Percentiles rank a stretch among this genome's conserved stretches.
Conservation (phyloP, 768 basidiomycete species). For the Boletus sp. region DNA sequence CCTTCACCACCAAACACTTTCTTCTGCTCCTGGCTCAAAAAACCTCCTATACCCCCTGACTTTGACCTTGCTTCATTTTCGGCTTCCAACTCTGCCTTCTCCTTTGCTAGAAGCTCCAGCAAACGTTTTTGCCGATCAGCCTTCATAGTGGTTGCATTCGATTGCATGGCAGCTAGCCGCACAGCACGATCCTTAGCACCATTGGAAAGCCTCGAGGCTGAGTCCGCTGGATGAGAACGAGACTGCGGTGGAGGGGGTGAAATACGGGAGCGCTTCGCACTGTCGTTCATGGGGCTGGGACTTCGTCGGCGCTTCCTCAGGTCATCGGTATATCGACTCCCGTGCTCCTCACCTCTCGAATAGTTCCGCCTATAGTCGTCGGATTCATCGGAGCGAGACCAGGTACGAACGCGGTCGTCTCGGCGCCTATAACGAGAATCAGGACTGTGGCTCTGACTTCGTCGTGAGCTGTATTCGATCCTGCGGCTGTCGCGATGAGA, state of each 20-base stretch:
- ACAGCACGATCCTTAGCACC: slow-evolving; percentile 62
- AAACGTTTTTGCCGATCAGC: slow-evolving; percentile 71
- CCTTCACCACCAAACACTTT: slow-evolving; percentile 77
- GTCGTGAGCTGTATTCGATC: slow-evolving; percentile 23
- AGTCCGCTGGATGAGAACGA: slow-evolving; percentile 16
- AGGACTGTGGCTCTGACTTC: slow-evolving; percentile 31
- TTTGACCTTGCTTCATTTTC: slow-evolving; percentile 67
- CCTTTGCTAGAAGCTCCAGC: slow-evolving; percentile 62
- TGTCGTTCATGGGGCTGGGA: slow-evolving; percentile 32
- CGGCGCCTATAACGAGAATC: slow-evolving; percentile 15
- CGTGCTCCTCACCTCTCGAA: slow-evolving; percentile 25
- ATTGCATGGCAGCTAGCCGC: slow-evolving; percentile 87
- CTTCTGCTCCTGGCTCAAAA: slow-evolving; percentile 81
- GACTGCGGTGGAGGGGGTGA: slow-evolving; percentile 35
- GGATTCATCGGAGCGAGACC: slow-evolving; percentile 53
- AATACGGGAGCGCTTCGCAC: slow-evolving; percentile 50
- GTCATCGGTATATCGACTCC: slow-evolving; percentile 25
- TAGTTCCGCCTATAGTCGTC: slow-evolving; percentile 38
- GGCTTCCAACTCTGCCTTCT: slow-evolving; percentile 71
- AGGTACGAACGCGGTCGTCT: slow-evolving; percentile 33
- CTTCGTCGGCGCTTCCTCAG: slow-evolving; percentile 39
- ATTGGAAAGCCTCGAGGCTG: slow-evolving; percentile 15
- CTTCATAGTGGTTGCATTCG: slow-evolving; percentile 64
- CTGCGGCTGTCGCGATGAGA: slow-evolving; percentile 20
- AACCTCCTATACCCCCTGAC: slow-evolving; percentile 75